Evolutionary conservation across 1,139 yeast species (phyloP).

Genomic region (Hansenula lynferdii): DNA sequence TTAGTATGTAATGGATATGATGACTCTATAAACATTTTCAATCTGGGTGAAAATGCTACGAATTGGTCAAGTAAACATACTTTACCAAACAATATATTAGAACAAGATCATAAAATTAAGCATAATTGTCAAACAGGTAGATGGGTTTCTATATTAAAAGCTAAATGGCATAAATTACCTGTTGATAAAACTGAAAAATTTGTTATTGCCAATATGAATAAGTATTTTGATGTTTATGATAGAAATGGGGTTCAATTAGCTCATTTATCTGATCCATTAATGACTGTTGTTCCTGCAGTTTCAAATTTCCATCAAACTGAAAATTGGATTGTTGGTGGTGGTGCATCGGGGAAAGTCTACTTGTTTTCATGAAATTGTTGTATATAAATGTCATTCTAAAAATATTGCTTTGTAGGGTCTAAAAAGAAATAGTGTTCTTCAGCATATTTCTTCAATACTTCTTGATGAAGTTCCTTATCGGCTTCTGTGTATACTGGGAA

Average conservation of each 20-base stretch:
- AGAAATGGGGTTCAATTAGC: slow-evolving; percentile 75
- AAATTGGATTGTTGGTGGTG: slow-evolving; percentile 92
- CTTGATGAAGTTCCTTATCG: slow-evolving; percentile 17
- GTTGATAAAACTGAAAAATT: slow-evolving; percentile 74
- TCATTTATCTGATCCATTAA: slow-evolving; percentile 53
- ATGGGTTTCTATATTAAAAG: slow-evolving; percentile 90
- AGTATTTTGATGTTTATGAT: slow-evolving; percentile 76
- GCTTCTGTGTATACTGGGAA: slow-evolving; percentile 28
- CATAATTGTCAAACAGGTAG: slow-evolving; percentile 96
- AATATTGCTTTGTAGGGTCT: slow-evolving; percentile 6
- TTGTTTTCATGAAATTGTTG: slow-evolving; percentile 32
- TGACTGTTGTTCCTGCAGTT: slow-evolving; percentile 87
- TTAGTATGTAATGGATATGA: slow-evolving; percentile 93
- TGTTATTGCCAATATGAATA: slow-evolving; percentile 89
- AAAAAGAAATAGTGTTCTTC: slow-evolving; percentile 6
- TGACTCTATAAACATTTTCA: slow-evolving; percentile 65
- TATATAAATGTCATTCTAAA: background rate
- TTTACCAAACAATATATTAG: slow-evolving; percentile 29
- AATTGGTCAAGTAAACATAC: slow-evolving; percentile 24
- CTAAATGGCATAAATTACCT: slow-evolving; percentile 76
- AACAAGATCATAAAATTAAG: slow-evolving; percentile 56
- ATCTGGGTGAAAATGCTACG: slow-evolving; percentile 27
- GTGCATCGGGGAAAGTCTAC: slow-evolving; percentile 90
- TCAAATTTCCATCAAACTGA: slow-evolving; percentile 74
- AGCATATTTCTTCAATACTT: slow-evolving; percentile 1